Percentiles rank a stretch among this genome's conserved stretches.
phyloP scores from a whole-genome alignment of 768 basidiomycete species.

The Cystobasidium tubakii region DNA sequence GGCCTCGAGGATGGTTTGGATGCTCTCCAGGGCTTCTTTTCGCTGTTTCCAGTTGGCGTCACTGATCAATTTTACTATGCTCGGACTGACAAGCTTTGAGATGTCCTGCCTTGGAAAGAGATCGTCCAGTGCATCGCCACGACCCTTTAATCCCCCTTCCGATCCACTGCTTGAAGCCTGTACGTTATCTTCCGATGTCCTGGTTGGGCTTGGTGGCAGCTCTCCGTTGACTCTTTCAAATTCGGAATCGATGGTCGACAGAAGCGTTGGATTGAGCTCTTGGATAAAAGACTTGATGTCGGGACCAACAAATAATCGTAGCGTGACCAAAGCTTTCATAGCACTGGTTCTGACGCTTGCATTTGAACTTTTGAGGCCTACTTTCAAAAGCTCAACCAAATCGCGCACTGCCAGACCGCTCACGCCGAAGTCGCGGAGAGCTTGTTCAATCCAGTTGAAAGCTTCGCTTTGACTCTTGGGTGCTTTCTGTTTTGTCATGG shows the following conservation, averaged over 20 bases:
- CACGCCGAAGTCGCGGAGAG: slow-evolving; percentile 84
- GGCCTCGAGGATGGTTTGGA: slow-evolving; percentile 74
- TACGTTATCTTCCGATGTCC: slow-evolving; percentile 69
- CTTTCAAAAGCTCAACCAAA: slow-evolving; percentile 86
- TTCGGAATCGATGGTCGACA: slow-evolving; percentile 80
- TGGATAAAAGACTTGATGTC: slow-evolving; percentile 87
- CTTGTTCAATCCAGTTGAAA: slow-evolving; percentile 76
- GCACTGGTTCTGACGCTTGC: slow-evolving; percentile 87
- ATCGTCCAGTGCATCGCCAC: slow-evolving; percentile 75
- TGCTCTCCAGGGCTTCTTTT: slow-evolving; percentile 83
- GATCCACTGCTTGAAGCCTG: slow-evolving; percentile 53
- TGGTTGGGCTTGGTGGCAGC: slow-evolving; percentile 67
- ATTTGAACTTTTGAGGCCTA: slow-evolving; percentile 82
- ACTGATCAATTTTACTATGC: slow-evolving; percentile 73
- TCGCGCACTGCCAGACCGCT: slow-evolving; percentile 72
- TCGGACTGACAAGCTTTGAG: slow-evolving; percentile 74
- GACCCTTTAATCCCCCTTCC: slow-evolving; percentile 32
- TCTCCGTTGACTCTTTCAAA: slow-evolving; percentile 86
- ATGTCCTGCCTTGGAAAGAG: slow-evolving; percentile 92
- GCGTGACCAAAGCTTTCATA: slow-evolving; percentile 82
- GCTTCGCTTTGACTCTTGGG: slow-evolving; percentile 94
- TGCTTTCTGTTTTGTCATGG: slow-evolving; percentile 88
- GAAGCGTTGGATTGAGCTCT: slow-evolving; percentile 86
- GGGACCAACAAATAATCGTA: slow-evolving; percentile 83
- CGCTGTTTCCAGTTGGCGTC: slow-evolving; percentile 94